Evolutionary conservation across 305 asterid genomes (phyloP), one percentile per base, ranked within the genome.

Genomic region (Euphrasia arctica): DNA sequence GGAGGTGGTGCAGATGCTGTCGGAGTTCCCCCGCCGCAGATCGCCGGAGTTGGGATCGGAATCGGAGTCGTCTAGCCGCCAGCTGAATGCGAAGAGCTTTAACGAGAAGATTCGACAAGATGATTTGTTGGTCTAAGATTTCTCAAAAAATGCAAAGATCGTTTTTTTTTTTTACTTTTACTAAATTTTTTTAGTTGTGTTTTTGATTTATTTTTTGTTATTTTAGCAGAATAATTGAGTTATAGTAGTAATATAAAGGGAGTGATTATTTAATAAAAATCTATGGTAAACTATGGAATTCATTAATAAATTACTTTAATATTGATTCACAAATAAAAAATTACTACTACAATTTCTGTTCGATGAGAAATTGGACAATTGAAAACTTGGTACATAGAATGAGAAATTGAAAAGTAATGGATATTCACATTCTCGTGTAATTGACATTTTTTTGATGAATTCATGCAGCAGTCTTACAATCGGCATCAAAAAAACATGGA

Each of bases 1-100:
- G 34, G 95, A 85, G 75, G 99, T 90, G 36, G 92, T 90, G 74
- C 96, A 93, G 74, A 93, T 93, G 96, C 75, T 93, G 27, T 91
- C 95, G 5, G 97, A 93, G 69, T 85, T 75, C 39, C 91, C 95
- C 0, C 86, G 81, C 13, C 82, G 83, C 25, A 81, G 78, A 11
- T 78, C 85, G 0, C 82, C 78, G 1, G 80, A 79, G 31, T 49
- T 64, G 28, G 83, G 74, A 22, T 64, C 95, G 0, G 77, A 92
- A 8, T 74, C 95, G 28, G 43, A 39, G 9, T 39, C 43, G 9
- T 87, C 95, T 25, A 84, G 69, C 3, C 10, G 63, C 54, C 45
- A 36, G 61, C 10, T 1, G 29, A 69, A 64, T 47, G 79, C 75
- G 50, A 70, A 60, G 70, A 58, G 77, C 22, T 18, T 18, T 18